Base-by-base conservation (phyloP, 2,329 filamentous ascomycete genomes). In the Alternaria infectoria region DNA sequence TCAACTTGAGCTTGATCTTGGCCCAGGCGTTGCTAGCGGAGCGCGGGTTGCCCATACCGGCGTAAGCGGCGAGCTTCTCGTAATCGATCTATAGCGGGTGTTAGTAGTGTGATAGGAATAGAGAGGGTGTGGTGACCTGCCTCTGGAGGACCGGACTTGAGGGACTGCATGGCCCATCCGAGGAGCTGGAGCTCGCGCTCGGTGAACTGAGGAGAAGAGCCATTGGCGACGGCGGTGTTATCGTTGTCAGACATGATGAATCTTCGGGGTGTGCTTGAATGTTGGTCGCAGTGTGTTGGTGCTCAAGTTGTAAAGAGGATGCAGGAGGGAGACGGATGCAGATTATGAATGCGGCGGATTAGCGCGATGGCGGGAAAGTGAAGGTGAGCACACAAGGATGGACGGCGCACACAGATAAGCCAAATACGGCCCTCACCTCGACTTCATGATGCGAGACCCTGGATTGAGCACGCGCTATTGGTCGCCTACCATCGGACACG, bases 21-120 rank as follows among this genome's bases (percentile, higher is more conserved):
- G 74, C 69, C 78, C 78, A 80, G 30, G 78, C 77, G 54, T 81
- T 81, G 64, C 71, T 62, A 12, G 79, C 79, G 26, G 78, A 80
- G 55, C 77, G 73, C 8, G 72, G 72, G 61, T 81, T 80, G 66
- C 69, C 62, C 78, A 81, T 80, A 52, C 75, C 69, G 32, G 77
- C 75, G 43, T 78, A 74, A 5, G 5, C 47, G 8, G 79, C 79
- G 17, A 81, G 75, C 67, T 76, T 78, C 3, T 75, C 72, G 66
- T 77, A 78, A 67, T 81, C 79, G 58, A 81, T 72, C 79, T 81
- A 19, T 13, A 4, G 5, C n/a, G n/a, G 7, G 9, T 51, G 50
- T 73, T 6, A 69, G 57, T 56, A n/a, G 44, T 44, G 30, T n/a
- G 44, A 12, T 23, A 23, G 10, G 9, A 44, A 3, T 13, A 25